Conservation (phyloP, 805 yeast genomes). For the Candida jianshihensis region DNA sequence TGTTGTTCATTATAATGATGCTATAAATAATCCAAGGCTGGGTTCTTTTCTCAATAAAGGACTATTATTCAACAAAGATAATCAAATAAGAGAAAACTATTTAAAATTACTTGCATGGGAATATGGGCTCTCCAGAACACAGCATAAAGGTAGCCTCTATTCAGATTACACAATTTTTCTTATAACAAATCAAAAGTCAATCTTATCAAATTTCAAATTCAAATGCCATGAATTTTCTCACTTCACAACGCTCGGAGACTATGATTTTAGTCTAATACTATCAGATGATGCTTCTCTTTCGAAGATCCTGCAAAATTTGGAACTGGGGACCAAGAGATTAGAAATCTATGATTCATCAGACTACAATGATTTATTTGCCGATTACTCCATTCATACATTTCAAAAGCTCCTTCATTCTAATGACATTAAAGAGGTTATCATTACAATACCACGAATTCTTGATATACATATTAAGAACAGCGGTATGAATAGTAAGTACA, state of each 20-base stretch:
- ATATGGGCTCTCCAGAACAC: background rate
- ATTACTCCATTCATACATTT: slow-evolving; percentile 11
- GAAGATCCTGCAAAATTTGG: slow-evolving; percentile 7
- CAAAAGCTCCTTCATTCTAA: slow-evolving; percentile 10
- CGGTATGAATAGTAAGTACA: slow-evolving; percentile 5
- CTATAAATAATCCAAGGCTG: slow-evolving; percentile 8
- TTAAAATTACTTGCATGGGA: slow-evolving; percentile 17
- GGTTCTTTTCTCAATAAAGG: slow-evolving; percentile 3
- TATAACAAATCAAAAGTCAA: background rate
- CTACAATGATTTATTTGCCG: slow-evolving; percentile 10
- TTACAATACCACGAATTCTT: slow-evolving; percentile 8
- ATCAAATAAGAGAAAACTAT: slow-evolving; percentile 14
- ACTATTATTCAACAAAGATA: slow-evolving; percentile 5
- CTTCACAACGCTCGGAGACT: slow-evolving; percentile 2
- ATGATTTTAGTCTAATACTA: slow-evolving; percentile 13
- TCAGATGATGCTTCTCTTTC: slow-evolving; percentile 3
- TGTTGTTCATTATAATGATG: slow-evolving; percentile 15
- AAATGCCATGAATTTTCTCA: background rate
- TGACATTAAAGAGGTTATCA: slow-evolving; percentile 7
- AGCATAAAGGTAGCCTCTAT: slow-evolving; percentile 6
- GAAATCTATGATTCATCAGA: slow-evolving; percentile 6
- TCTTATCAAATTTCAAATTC: background rate
- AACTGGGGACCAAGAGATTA: slow-evolving; percentile 6
- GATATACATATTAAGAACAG: slow-evolving; percentile 9
- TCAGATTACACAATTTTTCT: slow-evolving; percentile 14